phyloP scores from a whole-genome alignment of 257 asterid genomes.

The Prunella vulgaris region DNA sequence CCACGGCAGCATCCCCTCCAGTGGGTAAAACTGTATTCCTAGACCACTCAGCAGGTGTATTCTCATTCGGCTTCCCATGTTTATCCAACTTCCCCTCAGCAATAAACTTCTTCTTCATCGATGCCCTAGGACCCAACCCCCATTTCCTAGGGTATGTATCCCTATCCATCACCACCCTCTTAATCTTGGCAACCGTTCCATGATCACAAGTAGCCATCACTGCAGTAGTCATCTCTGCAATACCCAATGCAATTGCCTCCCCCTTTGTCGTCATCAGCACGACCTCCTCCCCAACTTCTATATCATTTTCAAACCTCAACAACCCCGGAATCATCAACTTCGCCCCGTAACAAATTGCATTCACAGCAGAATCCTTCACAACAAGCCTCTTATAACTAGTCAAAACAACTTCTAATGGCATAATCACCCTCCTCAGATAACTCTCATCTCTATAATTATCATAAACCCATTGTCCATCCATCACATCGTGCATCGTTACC shows the following conservation, averaged over 20 bases:
- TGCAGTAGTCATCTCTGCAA: slow-evolving; percentile 86
- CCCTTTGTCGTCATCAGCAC: slow-evolving; percentile 90
- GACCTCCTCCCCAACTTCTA: slow-evolving; percentile 71
- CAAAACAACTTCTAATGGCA: slow-evolving; percentile 75
- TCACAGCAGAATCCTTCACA: slow-evolving; percentile 80
- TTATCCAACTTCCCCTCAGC: slow-evolving; percentile 78
- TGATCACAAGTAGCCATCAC: slow-evolving; percentile 92
- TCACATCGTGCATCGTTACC: slow-evolving; percentile 87
- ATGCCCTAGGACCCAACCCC: slow-evolving; percentile 93
- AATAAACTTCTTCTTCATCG: slow-evolving; percentile 74
- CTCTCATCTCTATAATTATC: slow-evolving; percentile 77
- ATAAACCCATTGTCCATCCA: slow-evolving; percentile 78
- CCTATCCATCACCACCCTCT: slow-evolving; percentile 93
- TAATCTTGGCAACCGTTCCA: slow-evolving; percentile 78
- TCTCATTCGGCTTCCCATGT: slow-evolving; percentile 67
- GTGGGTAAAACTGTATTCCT: slow-evolving; percentile 67
- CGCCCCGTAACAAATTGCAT: slow-evolving; percentile 84
- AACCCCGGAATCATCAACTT: slow-evolving; percentile 84
- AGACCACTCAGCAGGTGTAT: slow-evolving; percentile 66
- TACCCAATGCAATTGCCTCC: slow-evolving; percentile 77
- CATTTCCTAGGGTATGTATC: slow-evolving; percentile 90
- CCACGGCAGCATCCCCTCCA: slow-evolving; percentile 65
- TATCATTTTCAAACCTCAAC: slow-evolving; percentile 81
- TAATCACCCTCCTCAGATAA: slow-evolving; percentile 74
- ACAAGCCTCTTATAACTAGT: slow-evolving; percentile 84